Evolutionary conservation across 2,329 filamentous ascomycete species (phyloP).

Genomic region (Gaeumannomyces sp.): DNA sequence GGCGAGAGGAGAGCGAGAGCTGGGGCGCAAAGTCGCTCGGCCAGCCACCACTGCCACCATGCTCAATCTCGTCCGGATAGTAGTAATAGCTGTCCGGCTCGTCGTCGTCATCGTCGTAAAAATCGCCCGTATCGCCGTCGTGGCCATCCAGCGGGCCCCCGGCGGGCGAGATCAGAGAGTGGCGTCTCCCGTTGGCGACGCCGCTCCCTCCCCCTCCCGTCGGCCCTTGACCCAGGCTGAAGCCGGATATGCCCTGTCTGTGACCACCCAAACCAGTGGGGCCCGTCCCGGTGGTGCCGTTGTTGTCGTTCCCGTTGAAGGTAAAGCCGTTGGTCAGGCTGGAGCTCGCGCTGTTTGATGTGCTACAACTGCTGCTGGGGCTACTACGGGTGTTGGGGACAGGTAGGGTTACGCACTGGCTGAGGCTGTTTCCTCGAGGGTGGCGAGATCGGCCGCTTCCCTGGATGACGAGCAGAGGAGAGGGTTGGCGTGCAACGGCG

Average conservation of each 20-base stretch:
- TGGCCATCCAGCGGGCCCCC: background rate
- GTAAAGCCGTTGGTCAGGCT: background rate
- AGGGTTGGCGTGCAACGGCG: background rate
- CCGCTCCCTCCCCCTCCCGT: background rate
- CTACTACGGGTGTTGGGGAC: background rate
- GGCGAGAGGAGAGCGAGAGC: background rate
- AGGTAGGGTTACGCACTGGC: conserved; percentile 1
- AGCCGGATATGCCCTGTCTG: background rate
- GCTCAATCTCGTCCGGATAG: background rate
- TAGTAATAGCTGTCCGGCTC: background rate
- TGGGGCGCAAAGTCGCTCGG: conserved; percentile 3
- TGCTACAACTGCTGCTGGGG: background rate
- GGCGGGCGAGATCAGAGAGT: background rate
- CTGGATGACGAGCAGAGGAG: conserved; percentile 8
- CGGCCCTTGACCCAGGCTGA: background rate
- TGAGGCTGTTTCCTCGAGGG: background rate
- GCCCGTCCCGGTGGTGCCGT: background rate
- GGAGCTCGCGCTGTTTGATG: conserved; percentile 1
- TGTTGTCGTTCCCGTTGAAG: background rate
- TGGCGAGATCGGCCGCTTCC: background rate
- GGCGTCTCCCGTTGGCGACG: background rate
- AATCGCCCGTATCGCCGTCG: background rate
- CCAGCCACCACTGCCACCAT: background rate
- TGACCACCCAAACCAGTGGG: background rate
- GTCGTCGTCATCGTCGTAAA: conserved; percentile 5